A percentile compares a stretch with the other conserved stretches of the same genome.
Evolutionary conservation across 139 green algal species (phyloP).

Genomic region (Chlorella vulgaris): DNA sequence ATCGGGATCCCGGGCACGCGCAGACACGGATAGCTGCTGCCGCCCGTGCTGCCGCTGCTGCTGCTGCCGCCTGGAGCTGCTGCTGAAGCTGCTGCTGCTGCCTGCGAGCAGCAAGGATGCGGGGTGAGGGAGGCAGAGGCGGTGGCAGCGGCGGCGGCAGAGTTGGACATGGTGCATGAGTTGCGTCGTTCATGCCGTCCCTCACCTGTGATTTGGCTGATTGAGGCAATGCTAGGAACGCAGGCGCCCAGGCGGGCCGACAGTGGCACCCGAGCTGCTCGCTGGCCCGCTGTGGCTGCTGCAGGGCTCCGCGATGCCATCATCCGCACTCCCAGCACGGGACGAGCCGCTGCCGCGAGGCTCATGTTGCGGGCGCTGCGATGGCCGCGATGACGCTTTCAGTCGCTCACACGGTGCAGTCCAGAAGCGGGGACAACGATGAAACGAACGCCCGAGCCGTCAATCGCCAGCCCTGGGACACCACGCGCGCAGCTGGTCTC

Average conservation of each 20-base stretch:
- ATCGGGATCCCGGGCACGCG: slow-evolving; percentile 32
- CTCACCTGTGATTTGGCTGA: slow-evolving; percentile 1
- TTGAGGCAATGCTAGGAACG: not conserved
- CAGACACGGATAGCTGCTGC: slow-evolving; percentile 25
- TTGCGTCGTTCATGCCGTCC: no score
- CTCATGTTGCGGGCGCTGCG: not conserved
- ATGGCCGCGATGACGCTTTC: not conserved
- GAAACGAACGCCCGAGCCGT: not conserved
- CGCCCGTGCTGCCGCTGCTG: slow-evolving; percentile 22
- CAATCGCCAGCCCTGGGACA: not conserved
- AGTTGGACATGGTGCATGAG: no score
- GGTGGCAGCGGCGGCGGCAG: not conserved
- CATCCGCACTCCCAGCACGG: not conserved
- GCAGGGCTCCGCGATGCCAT: not conserved
- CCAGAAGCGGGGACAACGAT: not conserved
- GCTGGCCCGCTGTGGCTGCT: not conserved
- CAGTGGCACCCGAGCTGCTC: not conserved
- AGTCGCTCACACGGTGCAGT: not conserved
- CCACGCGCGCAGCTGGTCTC: no score
- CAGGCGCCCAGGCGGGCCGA: not conserved
- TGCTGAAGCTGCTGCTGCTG: slow-evolving; percentile 31
- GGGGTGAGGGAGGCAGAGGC: not conserved
- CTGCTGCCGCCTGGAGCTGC: not conserved
- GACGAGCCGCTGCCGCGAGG: not conserved
- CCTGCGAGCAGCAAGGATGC: not conserved